Percentiles rank a stretch among this genome's conserved stretches.
These are phyloP conservation scores for Jatropha curcas DNA, from an alignment of 345 rosid genomes.

Conservation along the genomic window DNA sequence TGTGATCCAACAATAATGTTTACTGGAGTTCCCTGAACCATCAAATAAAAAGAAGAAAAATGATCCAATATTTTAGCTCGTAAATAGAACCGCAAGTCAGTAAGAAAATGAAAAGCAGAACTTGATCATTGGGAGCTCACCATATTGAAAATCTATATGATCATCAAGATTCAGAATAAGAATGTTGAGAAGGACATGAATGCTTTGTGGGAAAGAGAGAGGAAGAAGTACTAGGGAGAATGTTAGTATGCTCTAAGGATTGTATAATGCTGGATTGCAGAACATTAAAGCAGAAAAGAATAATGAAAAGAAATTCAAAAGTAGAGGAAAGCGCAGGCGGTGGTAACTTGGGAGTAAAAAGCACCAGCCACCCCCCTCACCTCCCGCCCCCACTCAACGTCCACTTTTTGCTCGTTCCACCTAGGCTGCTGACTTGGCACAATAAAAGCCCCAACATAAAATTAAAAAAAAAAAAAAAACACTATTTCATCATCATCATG, in stretches of 20 bases:
- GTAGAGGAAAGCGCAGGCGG: slow-evolving; percentile 33
- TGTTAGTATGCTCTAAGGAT: not conserved
- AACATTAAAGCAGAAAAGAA: slow-evolving; percentile 17
- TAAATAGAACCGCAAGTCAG: slow-evolving; percentile 8
- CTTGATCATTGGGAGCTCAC: slow-evolving; percentile 28
- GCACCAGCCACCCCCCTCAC: slow-evolving; percentile 12
- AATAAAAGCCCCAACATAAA: slow-evolving; percentile 6
- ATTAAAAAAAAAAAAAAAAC: too few relatives aligned
- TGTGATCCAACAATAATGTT: slow-evolving; percentile 60
- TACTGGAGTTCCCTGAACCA: slow-evolving; percentile 51
- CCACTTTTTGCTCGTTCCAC: slow-evolving; percentile 20
- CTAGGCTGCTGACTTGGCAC: slow-evolving; percentile 36
- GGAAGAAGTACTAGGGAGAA: slow-evolving; percentile 7
- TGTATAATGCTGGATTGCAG: not conserved
- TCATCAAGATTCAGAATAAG: slow-evolving; percentile 8
- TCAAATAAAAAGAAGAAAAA: slow-evolving; percentile 12
- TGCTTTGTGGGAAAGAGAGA: not conserved
- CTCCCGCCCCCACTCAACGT: slow-evolving; percentile 31
- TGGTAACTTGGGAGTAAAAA: slow-evolving; percentile 29
- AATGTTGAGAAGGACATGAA: slow-evolving; percentile 13
- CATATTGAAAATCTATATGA: slow-evolving; percentile 29
- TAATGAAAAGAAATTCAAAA: slow-evolving; percentile 32
- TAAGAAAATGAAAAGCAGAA: slow-evolving; percentile 13
- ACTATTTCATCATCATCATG: slow-evolving; percentile 10
- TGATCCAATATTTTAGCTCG: not conserved